Evolutionary conservation across 2,329 filamentous ascomycete species (phyloP).

Genomic region (Chaetomiaceae sp.): DNA sequence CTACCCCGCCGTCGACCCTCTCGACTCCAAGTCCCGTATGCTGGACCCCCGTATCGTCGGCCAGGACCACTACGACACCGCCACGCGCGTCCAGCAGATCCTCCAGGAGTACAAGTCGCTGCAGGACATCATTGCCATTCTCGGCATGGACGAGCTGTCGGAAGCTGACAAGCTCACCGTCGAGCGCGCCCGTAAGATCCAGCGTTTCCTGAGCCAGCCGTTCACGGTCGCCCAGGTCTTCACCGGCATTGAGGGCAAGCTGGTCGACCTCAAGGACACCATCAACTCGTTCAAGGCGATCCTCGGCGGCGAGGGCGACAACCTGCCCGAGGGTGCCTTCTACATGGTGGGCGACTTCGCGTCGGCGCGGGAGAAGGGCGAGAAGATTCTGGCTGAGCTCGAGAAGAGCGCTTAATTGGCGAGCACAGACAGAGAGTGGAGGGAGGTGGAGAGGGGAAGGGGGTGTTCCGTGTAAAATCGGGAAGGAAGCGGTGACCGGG

Average conservation of each 20-base stretch:
- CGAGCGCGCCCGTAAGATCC: constrained; percentile 99
- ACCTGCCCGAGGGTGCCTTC: constrained; percentile 87
- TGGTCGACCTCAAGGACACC: constrained; percentile 98
- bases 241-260: constrained; percentile 89
- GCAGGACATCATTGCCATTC: constrained; percentile 99
- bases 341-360: constrained; percentile 99
- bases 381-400: constrained; percentile 98
- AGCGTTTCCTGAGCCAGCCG: constrained; percentile 99
- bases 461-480: constrained; percentile 26
- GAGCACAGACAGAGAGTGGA: too few relatives aligned
- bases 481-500: constrained; percentile 34
- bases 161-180: constrained; percentile 99
- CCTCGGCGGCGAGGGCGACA: constrained; percentile 88
- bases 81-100: constrained; percentile 95
- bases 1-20: constrained; percentile 99
- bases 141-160: constrained; percentile 99
- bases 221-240: constrained; percentile 83
- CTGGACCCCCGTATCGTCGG: constrained; percentile 97
- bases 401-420: constrained; percentile 49
- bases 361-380: constrained; percentile 90
- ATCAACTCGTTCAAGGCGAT: constrained; percentile 97
- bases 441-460: too few relatives aligned
- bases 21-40: constrained; percentile 99
- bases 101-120: constrained; percentile 99
- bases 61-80: constrained; percentile 94